Evolutionary conservation across 495 filamentous ascomycete species (phyloP), one percentile per base, ranked within the genome.

Genomic region (Pyrenula aspistea): DNA sequence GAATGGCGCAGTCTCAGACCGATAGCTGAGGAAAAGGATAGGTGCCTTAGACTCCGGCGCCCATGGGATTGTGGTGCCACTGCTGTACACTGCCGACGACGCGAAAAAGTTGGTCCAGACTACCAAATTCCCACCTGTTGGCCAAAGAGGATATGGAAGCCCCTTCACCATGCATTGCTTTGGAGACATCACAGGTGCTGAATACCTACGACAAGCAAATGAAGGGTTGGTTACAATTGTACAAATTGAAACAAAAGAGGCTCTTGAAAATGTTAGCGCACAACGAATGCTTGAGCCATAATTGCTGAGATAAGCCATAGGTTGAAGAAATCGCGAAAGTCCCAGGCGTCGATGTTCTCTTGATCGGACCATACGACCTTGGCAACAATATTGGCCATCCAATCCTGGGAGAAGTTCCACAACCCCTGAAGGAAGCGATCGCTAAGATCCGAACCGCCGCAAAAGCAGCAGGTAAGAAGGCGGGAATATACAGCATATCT

Each of bases 241-340:
- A 24, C 89, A 93, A 72, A 91, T 93, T 56, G 89, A 94, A 68
- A 93, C 89, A 0, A 74, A 73, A 59, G 84, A 84, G 61, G 87
- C 87, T 0, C 69, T 93, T 49, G 79, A 86, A 2, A 73, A 80
- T 56, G 80, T 71, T 57, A 0, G 56, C 52, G 31, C 31, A 55
- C 21, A 47, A 53, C 21, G 12, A 11, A 24, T 2, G 15, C 11
- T 22, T 10, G 10, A 11, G 2, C 8, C 31, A 21, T 25, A 24
- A 50, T 62, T 49, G 56, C 51, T 10, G 55, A 51, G 3, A 31
- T 10, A 55, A 25, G 20, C 25, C 24, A 22, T 55, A 69, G 55
- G 73, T 88, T 22, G 80, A 86, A 54, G 83, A 80, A 51, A 92
- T 93, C 59, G 87, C 87, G 10, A 77, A 78, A 8, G 77, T 90